A percentile compares a stretch with the other conserved stretches of the same genome.
These are phyloP conservation scores for Arachnomyces sp. DNA, from an alignment of 2,329 filamentous ascomycete species.

Conservation along the genomic window DNA sequence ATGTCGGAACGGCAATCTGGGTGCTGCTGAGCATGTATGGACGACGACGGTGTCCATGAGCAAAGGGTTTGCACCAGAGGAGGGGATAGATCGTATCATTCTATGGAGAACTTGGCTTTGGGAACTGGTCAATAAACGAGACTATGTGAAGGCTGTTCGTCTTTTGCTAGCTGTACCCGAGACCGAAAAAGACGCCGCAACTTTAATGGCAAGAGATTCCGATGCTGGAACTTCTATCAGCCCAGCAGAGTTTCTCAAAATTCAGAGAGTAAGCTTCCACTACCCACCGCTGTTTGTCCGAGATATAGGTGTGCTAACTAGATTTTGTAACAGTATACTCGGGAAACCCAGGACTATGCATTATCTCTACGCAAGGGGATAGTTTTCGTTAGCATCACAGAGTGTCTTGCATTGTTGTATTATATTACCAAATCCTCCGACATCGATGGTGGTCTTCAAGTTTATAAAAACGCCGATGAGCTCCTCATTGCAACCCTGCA, in stretches of 20 bases:
- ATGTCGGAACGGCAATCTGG: constrained; percentile 46
- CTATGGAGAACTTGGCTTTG: constrained; percentile 60
- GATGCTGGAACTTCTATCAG: constrained; percentile 15
- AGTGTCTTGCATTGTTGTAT: constrained; percentile 56
- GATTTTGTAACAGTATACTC: constrained; percentile 47
- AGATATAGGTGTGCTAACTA: constrained; percentile 35
- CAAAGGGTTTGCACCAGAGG: constrained; percentile 27
- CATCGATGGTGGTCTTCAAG: constrained; percentile 28
- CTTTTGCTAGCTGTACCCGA: constrained; percentile 34
- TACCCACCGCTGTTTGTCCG: background rate
- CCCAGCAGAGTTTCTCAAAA: constrained; percentile 29
- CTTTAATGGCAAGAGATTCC: constrained; percentile 13
- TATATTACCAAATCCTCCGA: constrained; percentile 50
- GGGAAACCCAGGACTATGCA: constrained; percentile 47
- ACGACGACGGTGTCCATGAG: constrained; percentile 56
- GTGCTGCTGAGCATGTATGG: constrained; percentile 57
- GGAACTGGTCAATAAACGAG: constrained; percentile 49
- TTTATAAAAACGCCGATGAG: constrained; percentile 37
- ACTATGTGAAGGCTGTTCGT: constrained; percentile 29
- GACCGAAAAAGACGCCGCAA: constrained; percentile 24
- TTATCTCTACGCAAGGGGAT: constrained; percentile 43
- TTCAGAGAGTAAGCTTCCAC: constrained; percentile 28
- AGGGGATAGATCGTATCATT: constrained; percentile 29
- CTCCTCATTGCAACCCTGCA: constrained; percentile 33
- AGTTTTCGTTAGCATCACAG: constrained; percentile 48